A percentile compares a stretch with the other conserved stretches of the same genome.
Evolutionary conservation across 2,329 filamentous ascomycete genomes (phyloP).

Genomic region (Xylariaceae sp.): DNA sequence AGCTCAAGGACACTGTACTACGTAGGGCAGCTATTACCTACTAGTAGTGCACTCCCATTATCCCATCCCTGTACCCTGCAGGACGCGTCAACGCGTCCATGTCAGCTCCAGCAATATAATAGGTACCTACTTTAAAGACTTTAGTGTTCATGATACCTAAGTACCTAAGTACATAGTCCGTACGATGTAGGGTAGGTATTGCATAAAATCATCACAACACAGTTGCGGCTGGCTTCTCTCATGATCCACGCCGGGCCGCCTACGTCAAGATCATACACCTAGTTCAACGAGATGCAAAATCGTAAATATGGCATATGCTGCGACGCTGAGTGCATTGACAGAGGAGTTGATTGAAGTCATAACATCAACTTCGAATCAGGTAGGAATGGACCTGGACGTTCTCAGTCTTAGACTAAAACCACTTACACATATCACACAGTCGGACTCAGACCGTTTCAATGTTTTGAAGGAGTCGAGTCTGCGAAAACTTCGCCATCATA

Average conservation of each 20-base stretch:
- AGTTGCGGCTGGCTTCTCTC: neutral
- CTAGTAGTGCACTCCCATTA: constrained; percentile 1
- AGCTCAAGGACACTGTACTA: too few relatives aligned
- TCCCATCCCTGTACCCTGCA: constrained; percentile 7
- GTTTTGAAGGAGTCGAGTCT: constrained; percentile 52
- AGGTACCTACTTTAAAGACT: neutral
- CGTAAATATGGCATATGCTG: constrained; percentile 68
- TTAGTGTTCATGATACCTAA: too few relatives aligned
- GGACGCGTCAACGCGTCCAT: constrained; percentile 28
- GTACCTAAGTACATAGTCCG: too few relatives aligned
- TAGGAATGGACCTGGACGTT: constrained; percentile 36
- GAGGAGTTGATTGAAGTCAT: constrained; percentile 72
- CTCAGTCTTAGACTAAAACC: neutral
- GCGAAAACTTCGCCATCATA: constrained; percentile 56
- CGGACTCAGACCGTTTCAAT: constrained; percentile 43
- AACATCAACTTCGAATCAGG: constrained; percentile 57
- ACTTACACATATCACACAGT: constrained; percentile 27
- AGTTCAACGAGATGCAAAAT: neutral
- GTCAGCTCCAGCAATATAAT: constrained; percentile 1
- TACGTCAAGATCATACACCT: neutral
- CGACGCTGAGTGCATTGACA: constrained; percentile 64
- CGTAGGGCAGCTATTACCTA: too few relatives aligned
- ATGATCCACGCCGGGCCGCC: neutral
- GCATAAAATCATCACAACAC: neutral
- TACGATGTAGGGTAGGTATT: too few relatives aligned